phyloP scores from a whole-genome alignment of 1,139 yeast species.

The Kluyveromyces marxianus region DNA sequence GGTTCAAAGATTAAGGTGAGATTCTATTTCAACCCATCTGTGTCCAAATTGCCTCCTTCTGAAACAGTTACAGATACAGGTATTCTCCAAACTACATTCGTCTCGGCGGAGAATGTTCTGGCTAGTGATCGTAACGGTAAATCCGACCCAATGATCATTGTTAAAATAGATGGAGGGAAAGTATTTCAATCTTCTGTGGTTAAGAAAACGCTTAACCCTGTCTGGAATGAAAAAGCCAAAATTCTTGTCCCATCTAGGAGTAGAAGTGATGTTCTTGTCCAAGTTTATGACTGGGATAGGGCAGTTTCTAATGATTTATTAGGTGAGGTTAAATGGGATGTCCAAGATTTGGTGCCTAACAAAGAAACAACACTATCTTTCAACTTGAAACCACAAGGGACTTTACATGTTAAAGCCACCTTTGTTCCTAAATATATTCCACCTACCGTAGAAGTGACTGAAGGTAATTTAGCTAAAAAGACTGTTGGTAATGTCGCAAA shows the following conservation, averaged over 20 bases:
- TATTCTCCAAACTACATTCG: constrained; percentile 44
- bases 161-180: constrained; percentile 47
- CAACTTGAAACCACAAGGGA: constrained; percentile 55
- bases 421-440: constrained; percentile 63
- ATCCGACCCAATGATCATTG: constrained; percentile 58
- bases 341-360: constrained; percentile 41
- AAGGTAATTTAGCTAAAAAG: constrained; percentile 40
- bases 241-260: constrained; percentile 58
- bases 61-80: constrained; percentile 70
- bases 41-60: constrained; percentile 43
- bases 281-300: constrained; percentile 69
- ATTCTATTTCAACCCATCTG: constrained; percentile 55
- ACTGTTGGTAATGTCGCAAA: constrained; percentile 38
- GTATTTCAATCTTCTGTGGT: constrained; percentile 51
- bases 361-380: constrained; percentile 41
- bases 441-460: constrained; percentile 44
- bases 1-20: constrained; percentile 41
- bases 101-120: constrained; percentile 45
- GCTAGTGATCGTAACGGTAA: constrained; percentile 67
- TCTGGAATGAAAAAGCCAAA: constrained; percentile 57
- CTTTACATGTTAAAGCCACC: constrained; percentile 42
- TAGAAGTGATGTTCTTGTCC: constrained; percentile 41
- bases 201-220: constrained; percentile 60
- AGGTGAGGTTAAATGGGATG: constrained; percentile 46
- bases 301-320: constrained; percentile 58